phyloP scores from a whole-genome alignment of 1,284 basidiomycete species.

The Ganoderma boninense region DNA sequence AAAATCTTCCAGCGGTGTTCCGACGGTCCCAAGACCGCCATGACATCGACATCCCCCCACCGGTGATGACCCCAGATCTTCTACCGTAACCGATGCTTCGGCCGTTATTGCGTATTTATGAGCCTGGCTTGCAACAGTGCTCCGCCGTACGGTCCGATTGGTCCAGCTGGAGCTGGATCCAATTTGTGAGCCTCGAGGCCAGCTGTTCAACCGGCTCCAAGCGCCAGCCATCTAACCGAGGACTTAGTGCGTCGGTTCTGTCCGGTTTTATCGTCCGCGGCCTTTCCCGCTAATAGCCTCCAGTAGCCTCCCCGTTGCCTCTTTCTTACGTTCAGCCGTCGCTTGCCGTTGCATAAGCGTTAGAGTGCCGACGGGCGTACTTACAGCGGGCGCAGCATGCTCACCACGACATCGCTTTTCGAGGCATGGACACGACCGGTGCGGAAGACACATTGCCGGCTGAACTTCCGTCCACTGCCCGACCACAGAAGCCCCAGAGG shows the following conservation, averaged over 20 bases:
- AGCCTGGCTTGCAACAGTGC: conserved; percentile 6
- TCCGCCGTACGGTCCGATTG: conserved; percentile 21
- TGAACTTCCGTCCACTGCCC: background rate
- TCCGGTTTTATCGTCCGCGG: background rate
- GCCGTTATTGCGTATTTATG: conserved; percentile 8
- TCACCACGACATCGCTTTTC: background rate
- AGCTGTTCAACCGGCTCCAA: background rate
- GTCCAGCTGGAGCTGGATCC: conserved; percentile 8
- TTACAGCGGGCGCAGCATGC: background rate
- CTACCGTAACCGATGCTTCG: conserved; percentile 4
- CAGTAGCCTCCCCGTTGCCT: too few species aligned
- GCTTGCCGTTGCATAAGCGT: background rate
- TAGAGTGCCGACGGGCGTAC: conserved; percentile 1
- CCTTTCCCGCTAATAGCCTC: background rate
- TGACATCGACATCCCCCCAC: background rate
- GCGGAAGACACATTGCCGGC: background rate
- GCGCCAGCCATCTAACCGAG: background rate
- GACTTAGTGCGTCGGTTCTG: conserved; percentile 2
- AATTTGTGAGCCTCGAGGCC: background rate
- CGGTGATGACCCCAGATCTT: background rate
- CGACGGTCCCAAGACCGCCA: background rate
- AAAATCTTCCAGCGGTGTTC: background rate
- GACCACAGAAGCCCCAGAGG: background rate
- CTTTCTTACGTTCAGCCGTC: conserved; percentile 6
- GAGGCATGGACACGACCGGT: background rate